Conservation (phyloP, 192 early-diverging fungal species). For the Backusella psychrophila region DNA sequence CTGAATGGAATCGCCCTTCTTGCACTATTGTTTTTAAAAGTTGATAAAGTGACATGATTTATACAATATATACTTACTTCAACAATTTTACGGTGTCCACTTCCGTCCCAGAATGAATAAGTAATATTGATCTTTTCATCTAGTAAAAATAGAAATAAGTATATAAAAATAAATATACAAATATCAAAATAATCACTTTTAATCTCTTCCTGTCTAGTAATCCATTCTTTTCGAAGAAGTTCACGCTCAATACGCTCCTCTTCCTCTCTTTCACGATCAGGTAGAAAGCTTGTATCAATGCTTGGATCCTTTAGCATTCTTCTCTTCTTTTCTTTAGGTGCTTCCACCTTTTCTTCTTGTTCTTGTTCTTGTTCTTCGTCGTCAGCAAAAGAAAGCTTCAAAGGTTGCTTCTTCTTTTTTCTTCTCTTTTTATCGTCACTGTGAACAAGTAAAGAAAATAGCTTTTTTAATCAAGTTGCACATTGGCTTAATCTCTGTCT, state of each 20-base stretch:
- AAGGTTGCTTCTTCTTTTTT: slow-evolving; percentile 58
- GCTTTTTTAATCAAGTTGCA: too few relatives aligned
- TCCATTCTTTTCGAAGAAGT: slow-evolving; percentile 78
- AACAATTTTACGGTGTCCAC: slow-evolving; percentile 86
- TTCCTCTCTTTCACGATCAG: slow-evolving; percentile 86
- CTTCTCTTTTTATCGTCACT: slow-evolving; percentile 63
- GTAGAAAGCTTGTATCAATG: slow-evolving; percentile 92
- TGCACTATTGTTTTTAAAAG: slow-evolving; percentile 43
- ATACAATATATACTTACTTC: slow-evolving; percentile 36
- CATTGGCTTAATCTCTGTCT: background rate
- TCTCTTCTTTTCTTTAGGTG: slow-evolving; percentile 36
- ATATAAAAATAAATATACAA: background rate
- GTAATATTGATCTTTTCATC: slow-evolving; percentile 81
- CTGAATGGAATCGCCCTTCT: slow-evolving; percentile 84
- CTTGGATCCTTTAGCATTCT: slow-evolving; percentile 79
- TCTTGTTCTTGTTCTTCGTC: slow-evolving; percentile 55
- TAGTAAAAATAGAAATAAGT: slow-evolving; percentile 3
- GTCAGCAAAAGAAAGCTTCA: slow-evolving; percentile 75
- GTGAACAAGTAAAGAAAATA: background rate
- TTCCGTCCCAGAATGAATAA: slow-evolving; percentile 96
- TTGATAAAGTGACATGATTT: too few relatives aligned
- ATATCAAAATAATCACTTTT: slow-evolving; percentile 54
- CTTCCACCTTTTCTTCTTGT: slow-evolving; percentile 31
- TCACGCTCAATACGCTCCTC: slow-evolving; percentile 70
- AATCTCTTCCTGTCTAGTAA: slow-evolving; percentile 75